These are phyloP conservation scores for Termitomyces heimii DNA, from an alignment of 768 basidiomycete species.

Conservation along the genomic window DNA sequence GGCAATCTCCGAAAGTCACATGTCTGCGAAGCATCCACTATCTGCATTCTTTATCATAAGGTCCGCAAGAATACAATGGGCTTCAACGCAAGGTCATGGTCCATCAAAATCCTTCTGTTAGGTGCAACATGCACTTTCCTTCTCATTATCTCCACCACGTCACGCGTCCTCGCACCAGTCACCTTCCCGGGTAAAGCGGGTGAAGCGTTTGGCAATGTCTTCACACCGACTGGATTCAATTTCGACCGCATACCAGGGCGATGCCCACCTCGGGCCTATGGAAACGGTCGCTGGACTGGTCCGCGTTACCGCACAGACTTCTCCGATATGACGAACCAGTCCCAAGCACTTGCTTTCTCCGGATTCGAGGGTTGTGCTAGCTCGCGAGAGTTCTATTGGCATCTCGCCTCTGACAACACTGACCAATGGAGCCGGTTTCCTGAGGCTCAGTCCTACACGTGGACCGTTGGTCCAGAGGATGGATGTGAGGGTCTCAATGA, in stretches of 20 bases:
- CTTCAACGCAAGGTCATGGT: slow-evolving; percentile 16
- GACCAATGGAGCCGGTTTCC: slow-evolving; percentile 50
- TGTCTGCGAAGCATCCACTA: background rate
- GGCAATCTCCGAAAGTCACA: background rate
- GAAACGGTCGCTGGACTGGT: slow-evolving; percentile 31
- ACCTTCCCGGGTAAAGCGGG: too few species aligned
- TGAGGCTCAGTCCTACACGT: slow-evolving; percentile 42
- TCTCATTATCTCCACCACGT: slow-evolving; percentile 17
- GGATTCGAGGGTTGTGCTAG: slow-evolving; percentile 60
- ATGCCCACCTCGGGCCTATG: slow-evolving; percentile 29
- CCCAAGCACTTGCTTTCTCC: slow-evolving; percentile 45
- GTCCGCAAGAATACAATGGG: slow-evolving; percentile 3
- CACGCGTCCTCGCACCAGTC: slow-evolving; percentile 1
- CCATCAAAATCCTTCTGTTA: slow-evolving; percentile 15
- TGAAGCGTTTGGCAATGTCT: too few species aligned
- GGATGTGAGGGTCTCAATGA: slow-evolving; percentile 35
- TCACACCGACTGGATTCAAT: slow-evolving; percentile 1
- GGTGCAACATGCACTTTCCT: slow-evolving; percentile 15
- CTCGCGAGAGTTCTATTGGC: slow-evolving; percentile 58
- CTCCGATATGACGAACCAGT: slow-evolving; percentile 26
- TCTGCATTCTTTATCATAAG: background rate
- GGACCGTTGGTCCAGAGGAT: slow-evolving; percentile 37
- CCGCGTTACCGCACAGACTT: slow-evolving; percentile 25
- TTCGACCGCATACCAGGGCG: slow-evolving; percentile 7
- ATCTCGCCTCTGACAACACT: slow-evolving; percentile 47